Base-by-base conservation (phyloP, 352 stramenopile genomes). In the Pythium phragmitis region DNA sequence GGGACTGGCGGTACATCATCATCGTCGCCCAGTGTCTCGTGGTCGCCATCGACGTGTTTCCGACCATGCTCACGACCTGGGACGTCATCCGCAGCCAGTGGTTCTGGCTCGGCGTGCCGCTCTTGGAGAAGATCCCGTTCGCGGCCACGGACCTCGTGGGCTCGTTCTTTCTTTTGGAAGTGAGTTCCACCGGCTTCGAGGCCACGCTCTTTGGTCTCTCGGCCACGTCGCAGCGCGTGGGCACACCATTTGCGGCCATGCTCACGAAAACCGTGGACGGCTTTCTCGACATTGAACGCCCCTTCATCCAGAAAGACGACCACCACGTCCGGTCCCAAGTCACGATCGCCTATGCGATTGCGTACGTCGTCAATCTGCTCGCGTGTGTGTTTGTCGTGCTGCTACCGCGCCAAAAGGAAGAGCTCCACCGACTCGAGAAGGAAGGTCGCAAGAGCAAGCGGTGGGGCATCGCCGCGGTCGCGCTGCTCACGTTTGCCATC, bases 11-110 rank as follows among this genome's bases (percentile, higher is more conserved):
- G 37, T 16, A 47, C 7, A 70, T 80, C 7, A 63, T 87, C 12
- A 56, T 85, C n/a, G 49, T 63, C 9, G 75, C 66, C 9, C 70
- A 81, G 53, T 58, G 84, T 14, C 57, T 63, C 2, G 73, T 87
- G 34, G 73, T 89, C 19, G 53, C 74, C 14, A 61, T 82, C 26
- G 80, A 89, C 54, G 57, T 63, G 1, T 65, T 85, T 37, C 74
- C 75, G 9, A 85, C 75, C 2, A 77, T 86, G 49, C 65, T 85
- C 47, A 89, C 80, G 14, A 83, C 86, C 63, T 89, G 80, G 80
- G 43, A 89, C 47, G 77, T 89, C 7, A 74, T 83, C 34, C 76
- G 79, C 17, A 85, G 72, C 52, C 80, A 89, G 37, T 89, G 80
- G 78, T 85, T 89, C 64, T 89, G 74, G 75, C 53, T 86, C 13